These are phyloP conservation scores for Candida rishiriensis DNA, from an alignment of 805 yeast genomes.

Conservation along the genomic window DNA sequence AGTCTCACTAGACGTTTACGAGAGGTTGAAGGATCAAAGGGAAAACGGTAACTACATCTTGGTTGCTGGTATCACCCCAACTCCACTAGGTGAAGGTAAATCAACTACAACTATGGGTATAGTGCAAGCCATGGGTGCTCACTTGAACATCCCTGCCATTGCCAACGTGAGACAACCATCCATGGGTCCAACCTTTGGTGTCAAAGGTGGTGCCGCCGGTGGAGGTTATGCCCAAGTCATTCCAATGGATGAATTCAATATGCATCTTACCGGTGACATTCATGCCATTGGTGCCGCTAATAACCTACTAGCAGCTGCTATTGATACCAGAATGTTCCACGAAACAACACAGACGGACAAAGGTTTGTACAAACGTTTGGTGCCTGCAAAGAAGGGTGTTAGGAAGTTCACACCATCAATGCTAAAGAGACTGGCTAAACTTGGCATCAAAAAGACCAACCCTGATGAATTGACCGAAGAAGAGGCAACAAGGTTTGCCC, in stretches of 20 bases:
- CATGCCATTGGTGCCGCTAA: conserved; percentile 83
- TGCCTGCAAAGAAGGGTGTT: conserved; percentile 68
- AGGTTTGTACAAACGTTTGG: conserved; percentile 68
- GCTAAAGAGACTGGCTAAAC: conserved; percentile 60
- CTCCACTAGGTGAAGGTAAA: conserved; percentile 84
- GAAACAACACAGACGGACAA: conserved; percentile 70
- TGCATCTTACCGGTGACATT: conserved; percentile 83
- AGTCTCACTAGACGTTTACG: conserved; percentile 58
- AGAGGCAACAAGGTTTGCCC: conserved; percentile 59
- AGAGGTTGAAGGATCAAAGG: conserved; percentile 53
- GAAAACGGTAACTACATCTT: conserved; percentile 67
- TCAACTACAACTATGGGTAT: conserved; percentile 81
- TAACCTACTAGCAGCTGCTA: conserved; percentile 78
- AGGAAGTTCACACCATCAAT: conserved; percentile 65
- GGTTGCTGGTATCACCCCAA: conserved; percentile 83
- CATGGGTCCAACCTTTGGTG: conserved; percentile 87
- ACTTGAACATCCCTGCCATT: conserved; percentile 59
- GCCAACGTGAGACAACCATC: conserved; percentile 87
- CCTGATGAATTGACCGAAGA: conserved; percentile 71
- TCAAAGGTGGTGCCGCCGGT: conserved; percentile 89
- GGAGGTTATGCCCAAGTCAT: conserved; percentile 86
- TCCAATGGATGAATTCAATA: conserved; percentile 85
- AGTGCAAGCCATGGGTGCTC: conserved; percentile 78
- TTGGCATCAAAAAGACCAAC: conserved; percentile 64
- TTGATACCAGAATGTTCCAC: conserved; percentile 83